These are phyloP conservation scores for Tuber aestivum DNA, from an alignment of 495 filamentous ascomycete genomes.

Conservation along the genomic window DNA sequence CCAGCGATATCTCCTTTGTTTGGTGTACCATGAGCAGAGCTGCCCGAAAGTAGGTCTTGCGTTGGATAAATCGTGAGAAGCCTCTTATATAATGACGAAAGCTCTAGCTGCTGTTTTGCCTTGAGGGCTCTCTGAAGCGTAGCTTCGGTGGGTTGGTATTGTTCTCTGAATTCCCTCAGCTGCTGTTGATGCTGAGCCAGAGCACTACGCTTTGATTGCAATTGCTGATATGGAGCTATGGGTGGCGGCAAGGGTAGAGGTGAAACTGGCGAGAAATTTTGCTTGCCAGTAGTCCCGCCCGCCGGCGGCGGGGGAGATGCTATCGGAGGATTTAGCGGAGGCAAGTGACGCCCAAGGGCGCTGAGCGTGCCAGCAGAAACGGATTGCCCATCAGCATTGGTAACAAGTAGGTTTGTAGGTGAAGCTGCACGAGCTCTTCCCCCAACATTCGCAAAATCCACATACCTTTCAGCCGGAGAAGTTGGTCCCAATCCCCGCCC, in stretches of 20 bases:
- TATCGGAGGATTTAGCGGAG: conserved; percentile 32
- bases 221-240: conserved; percentile 23
- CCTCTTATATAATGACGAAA: conserved; percentile 35
- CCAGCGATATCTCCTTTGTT: neutral
- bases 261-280: conserved; percentile 9
- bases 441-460: neutral
- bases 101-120: conserved; percentile 37
- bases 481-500: conserved; percentile 8
- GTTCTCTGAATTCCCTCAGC: conserved; percentile 33
- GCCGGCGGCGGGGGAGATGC: conserved; percentile 26
- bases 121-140: conserved; percentile 42
- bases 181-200: conserved; percentile 22
- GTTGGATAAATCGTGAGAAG: conserved; percentile 32
- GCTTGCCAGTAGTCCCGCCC: conserved; percentile 8
- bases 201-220: conserved; percentile 29
- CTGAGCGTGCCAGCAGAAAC: conserved; percentile 17
- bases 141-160: conserved; percentile 38
- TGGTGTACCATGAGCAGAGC: conserved; percentile 5
- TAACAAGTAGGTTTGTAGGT: conserved; percentile 9
- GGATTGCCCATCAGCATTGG: conserved; percentile 16
- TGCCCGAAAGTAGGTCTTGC: conserved; percentile 12
- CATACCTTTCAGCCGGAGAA: neutral
- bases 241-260: conserved; percentile 22
- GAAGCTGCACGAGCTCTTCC: neutral
- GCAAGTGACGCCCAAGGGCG: conserved; percentile 17